These are phyloP conservation scores for Plasmodium billcollinsi DNA, from an alignment of 169 alveolate species.

Conservation along the genomic window DNA sequence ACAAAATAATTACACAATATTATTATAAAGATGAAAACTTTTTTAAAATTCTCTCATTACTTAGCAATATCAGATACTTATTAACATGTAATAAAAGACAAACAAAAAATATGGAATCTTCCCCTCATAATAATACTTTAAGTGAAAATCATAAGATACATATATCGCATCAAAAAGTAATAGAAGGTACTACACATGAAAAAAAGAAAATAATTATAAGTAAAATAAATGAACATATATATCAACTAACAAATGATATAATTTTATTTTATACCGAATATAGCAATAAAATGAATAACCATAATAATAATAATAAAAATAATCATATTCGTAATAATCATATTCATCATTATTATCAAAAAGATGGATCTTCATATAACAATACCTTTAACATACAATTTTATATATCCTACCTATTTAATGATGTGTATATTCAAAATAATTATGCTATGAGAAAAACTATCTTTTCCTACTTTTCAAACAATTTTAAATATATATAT, in stretches of 20 bases:
- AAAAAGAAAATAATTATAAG: constrained; percentile 21
- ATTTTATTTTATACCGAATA: constrained; percentile 26
- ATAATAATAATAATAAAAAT: neutral
- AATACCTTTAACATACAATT: neutral
- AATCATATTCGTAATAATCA: neutral
- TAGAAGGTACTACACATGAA: no score
- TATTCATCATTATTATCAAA: neutral
- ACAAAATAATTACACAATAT: neutral
- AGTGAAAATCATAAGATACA: no score
- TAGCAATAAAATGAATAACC: neutral
- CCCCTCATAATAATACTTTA: no score
- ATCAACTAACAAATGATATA: constrained; percentile 27
- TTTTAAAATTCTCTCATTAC: constrained; percentile 43
- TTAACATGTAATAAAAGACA: constrained; percentile 18
- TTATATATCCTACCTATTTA: constrained; percentile 52
- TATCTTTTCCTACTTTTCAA: constrained; percentile 32
- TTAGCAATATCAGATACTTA: constrained; percentile 46
- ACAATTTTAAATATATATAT: constrained; percentile 10
- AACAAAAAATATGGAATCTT: no score
- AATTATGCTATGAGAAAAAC: constrained; percentile 33
- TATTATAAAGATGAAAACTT: constrained; percentile 5
- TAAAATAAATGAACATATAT: constrained; percentile 32
- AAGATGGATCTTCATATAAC: no score
- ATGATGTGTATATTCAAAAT: constrained; percentile 64
- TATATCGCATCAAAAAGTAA: no score